Evolutionary conservation across 257 asterid species (phyloP), one percentile per base, ranked within the genome.

Genomic region (Fraxinus quadrangulata): DNA sequence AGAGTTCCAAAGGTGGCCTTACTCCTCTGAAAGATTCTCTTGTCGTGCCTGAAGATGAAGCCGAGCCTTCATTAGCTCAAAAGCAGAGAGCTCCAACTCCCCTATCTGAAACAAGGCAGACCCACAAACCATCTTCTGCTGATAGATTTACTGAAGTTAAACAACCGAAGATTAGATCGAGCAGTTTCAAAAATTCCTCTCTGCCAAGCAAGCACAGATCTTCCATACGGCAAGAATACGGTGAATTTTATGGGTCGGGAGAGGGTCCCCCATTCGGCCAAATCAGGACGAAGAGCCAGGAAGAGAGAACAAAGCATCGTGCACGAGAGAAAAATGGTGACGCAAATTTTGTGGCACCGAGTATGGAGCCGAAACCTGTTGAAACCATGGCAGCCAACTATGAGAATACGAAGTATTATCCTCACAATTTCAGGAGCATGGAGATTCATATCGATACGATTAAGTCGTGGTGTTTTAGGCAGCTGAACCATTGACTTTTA

Each of bases 21-120:
- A 90, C 98, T 49, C 97, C 99, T 3, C 81, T 93, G 31, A 93
- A 92, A 83, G 99, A 96, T 78, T 76, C 90, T 54, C 94, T 96
- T 47, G 61, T 90, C 68, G 83, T 93, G 98, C 97, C 98, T 19
- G 97, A 90, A 83, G 97, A 93, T 76, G 92, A 93, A 86, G 85
- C 84, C 19, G 86, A 83, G 40, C 90, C 91, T 8, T 77, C 86
- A 26, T 21, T 85, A 73, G 82, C 83, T 75, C 85, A 89, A 74
- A 92, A 90, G 77, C 96, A 86, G 84, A 84, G 90, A 83, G 67
- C 89, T 73, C 94, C 96, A 5, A 49, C 78, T 77, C 88, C 91
- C 30, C 77, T 83, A 40, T 76, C 93, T 11, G 97, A 94, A 84
- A 83, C 89, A 63, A 84, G 87, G 84, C 89, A 84, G 77, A 85